Conservation (phyloP, 345 rosid genomes). For the Salix viminalis region DNA sequence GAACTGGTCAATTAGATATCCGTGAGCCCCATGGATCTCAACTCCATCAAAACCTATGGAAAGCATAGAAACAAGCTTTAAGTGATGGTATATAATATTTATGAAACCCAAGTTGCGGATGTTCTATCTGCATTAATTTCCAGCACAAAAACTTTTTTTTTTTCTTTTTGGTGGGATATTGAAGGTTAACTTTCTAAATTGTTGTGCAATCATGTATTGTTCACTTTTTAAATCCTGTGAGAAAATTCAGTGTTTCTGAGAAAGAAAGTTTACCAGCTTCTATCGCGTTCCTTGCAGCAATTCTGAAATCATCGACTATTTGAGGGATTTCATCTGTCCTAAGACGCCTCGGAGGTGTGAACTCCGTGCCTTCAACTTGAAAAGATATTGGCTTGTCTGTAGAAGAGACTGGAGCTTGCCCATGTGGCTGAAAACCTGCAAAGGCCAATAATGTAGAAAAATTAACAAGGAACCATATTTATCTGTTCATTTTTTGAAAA, state of each 20-base stretch:
- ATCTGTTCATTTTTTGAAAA: no score
- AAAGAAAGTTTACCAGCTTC: no score
- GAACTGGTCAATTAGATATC: slow-evolving; percentile 28
- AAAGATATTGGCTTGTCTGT: slow-evolving; percentile 51
- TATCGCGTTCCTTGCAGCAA: slow-evolving; percentile 55
- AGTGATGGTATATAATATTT: no score
- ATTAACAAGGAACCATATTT: no score
- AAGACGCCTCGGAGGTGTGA: slow-evolving; percentile 53
- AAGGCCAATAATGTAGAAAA: neutral
- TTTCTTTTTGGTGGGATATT: no score
- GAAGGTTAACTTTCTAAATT: no score
- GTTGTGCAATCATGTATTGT: no score
- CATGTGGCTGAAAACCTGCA: slow-evolving; percentile 57
- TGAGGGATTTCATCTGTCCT: slow-evolving; percentile 62
- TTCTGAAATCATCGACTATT: slow-evolving; percentile 58
- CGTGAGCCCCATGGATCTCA: slow-evolving; percentile 67
- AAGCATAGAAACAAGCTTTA: slow-evolving; percentile 49
- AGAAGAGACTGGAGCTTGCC: slow-evolving; percentile 57
- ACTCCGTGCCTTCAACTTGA: slow-evolving; percentile 28
- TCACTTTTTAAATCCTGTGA: no score
- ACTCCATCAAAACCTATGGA: slow-evolving; percentile 83
- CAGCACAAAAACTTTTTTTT: neutral
- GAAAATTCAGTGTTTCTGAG: no score
- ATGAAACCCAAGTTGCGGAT: slow-evolving; percentile 38
- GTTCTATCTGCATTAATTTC: slow-evolving; percentile 48